Evolutionary conservation across 2,329 filamentous ascomycete genomes (phyloP).

Genomic region (Aschersonia sp.): DNA sequence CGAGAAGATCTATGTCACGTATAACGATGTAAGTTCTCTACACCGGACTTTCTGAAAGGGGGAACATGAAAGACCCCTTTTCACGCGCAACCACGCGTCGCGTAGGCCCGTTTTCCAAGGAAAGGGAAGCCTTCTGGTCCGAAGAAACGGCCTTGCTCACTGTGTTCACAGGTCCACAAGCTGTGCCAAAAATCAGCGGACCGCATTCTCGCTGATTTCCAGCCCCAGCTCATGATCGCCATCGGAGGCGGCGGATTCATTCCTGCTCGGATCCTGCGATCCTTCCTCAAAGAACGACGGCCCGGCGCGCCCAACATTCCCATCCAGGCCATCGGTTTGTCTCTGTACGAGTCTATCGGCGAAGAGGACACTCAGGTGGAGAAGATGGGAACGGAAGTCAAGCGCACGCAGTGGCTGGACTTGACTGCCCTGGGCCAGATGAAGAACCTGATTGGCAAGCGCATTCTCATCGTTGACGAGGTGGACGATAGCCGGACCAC

Average conservation of each 20-base stretch:
- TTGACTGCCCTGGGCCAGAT: constrained; percentile 69
- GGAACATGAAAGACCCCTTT: not conserved
- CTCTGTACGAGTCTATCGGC: constrained; percentile 80
- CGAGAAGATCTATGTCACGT: constrained; percentile 79
- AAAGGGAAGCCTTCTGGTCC: no score
- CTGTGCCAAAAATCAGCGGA: constrained; percentile 80
- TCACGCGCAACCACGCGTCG: no score
- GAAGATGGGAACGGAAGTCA: constrained; percentile 81
- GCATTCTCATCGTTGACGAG: constrained; percentile 85
- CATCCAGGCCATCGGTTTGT: constrained; percentile 97
- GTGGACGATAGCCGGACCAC: constrained; percentile 93
- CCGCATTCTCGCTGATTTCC: constrained; percentile 69
- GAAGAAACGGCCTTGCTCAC: not conserved
- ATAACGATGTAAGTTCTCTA: constrained; percentile 61
- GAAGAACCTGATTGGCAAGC: constrained; percentile 80
- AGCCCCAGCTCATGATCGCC: constrained; percentile 94
- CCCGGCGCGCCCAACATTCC: constrained; percentile 84
- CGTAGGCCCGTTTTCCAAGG: no score
- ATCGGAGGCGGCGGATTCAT: constrained; percentile 97
- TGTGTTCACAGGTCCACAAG: constrained; percentile 69
- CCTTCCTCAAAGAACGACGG: constrained; percentile 71
- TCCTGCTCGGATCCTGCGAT: constrained; percentile 89
- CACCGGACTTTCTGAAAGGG: not conserved
- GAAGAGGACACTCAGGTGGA: constrained; percentile 39
- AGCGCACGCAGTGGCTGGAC: constrained; percentile 96